Evolutionary conservation across 768 basidiomycete species (phyloP).

Genomic region (Gymnopilus junonius): DNA sequence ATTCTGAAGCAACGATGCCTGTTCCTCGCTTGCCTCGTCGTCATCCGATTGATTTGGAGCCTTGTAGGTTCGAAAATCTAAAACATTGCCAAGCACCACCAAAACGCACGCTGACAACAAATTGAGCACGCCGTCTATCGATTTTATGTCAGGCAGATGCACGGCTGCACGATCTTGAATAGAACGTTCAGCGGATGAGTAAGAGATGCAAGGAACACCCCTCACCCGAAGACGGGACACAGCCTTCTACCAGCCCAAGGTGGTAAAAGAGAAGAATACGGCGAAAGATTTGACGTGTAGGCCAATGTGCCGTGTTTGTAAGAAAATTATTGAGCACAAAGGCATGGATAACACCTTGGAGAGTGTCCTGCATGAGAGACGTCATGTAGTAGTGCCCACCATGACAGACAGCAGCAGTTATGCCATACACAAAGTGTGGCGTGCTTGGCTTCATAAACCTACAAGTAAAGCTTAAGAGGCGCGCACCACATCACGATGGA

Average conservation of each 20-base stretch:
- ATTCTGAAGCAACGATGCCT: background rate
- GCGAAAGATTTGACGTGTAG: background rate
- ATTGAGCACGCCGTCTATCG: constrained; percentile 6
- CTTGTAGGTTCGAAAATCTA: constrained; percentile 10
- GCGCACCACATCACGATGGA: too few relatives aligned
- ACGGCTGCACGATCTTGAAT: background rate
- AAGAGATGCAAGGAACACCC: background rate
- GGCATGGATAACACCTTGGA: constrained; percentile 1
- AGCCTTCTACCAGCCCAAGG: background rate
- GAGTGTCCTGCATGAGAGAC: background rate
- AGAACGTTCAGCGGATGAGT: background rate
- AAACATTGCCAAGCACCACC: constrained; percentile 10
- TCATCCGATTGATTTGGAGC: constrained; percentile 1
- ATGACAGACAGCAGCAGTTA: background rate
- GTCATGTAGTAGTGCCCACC: background rate
- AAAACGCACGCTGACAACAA: constrained; percentile 4
- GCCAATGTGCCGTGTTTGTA: constrained; percentile 4
- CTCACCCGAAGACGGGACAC: background rate
- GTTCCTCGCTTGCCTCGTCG: background rate
- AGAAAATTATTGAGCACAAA: constrained; percentile 3
- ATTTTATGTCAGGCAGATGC: background rate
- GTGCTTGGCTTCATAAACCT: background rate
- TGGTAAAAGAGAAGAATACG: constrained; percentile 1
- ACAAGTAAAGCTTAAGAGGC: background rate
- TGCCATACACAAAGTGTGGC: background rate